Percentiles rank a stretch among this genome's conserved stretches.
Evolutionary conservation across 139 green algal species (phyloP).

Genomic region (Volvox reticuliferus): DNA sequence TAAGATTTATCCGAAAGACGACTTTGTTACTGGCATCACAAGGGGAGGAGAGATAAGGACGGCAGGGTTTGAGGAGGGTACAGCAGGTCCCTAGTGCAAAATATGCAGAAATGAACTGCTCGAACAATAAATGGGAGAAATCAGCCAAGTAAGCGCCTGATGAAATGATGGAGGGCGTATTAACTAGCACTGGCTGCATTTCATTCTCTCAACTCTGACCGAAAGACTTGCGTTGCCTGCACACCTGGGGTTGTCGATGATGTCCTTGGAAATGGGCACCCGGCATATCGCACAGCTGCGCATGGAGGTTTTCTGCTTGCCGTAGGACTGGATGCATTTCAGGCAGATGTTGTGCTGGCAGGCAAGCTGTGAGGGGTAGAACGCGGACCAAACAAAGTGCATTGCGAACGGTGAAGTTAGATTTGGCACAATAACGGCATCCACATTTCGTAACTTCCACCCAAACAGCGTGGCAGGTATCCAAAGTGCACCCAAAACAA

Average conservation of each 20-base stretch:
- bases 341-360: constrained; percentile 98
- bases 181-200: too few relatives aligned
- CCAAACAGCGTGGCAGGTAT: not conserved
- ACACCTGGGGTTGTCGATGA: constrained; percentile 80
- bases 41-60: not conserved
- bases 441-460: not conserved
- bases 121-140: too few relatives aligned
- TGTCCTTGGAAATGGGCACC: constrained; percentile 75
- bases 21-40: not conserved
- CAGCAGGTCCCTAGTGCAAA: too few relatives aligned
- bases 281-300: constrained; percentile 92
- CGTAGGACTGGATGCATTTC: constrained; percentile 84
- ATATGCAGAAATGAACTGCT: too few relatives aligned
- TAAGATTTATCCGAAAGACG: not conserved
- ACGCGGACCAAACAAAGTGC: not conserved
- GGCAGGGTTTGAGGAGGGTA: too few relatives aligned
- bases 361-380: constrained; percentile 71
- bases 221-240: not conserved
- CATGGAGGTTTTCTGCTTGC: constrained; percentile 71
- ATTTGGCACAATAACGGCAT: not conserved
- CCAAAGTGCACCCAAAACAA: too few relatives aligned
- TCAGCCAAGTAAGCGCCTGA: too few relatives aligned
- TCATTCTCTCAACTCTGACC: not conserved
- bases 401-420: not conserved
- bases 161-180: too few relatives aligned